Evolutionary conservation across 106 monocot species (phyloP).

Genomic region (Gastrodia elata): DNA sequence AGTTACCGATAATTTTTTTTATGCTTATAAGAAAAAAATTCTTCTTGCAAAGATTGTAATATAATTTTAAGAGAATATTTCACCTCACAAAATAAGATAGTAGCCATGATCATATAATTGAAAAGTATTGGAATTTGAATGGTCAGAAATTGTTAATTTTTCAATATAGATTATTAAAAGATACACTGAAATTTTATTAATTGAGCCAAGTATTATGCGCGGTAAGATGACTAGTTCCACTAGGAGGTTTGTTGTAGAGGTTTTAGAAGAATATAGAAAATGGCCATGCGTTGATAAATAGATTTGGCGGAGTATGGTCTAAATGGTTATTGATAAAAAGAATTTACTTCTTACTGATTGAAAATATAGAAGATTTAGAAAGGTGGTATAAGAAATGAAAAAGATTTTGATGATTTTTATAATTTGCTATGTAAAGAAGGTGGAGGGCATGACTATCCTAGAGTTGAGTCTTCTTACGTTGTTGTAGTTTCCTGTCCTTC

Average conservation of each 20-base stretch:
- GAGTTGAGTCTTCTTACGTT: too few relatives aligned
- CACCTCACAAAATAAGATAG: not conserved
- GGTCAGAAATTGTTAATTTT: too few relatives aligned
- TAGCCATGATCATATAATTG: not conserved
- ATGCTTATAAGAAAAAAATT: not conserved
- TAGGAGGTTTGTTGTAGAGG: not conserved
- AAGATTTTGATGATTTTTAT: too few relatives aligned
- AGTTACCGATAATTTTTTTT: not conserved
- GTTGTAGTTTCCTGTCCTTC: too few relatives aligned
- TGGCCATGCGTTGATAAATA: not conserved
- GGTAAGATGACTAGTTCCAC: not conserved
- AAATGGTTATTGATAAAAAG: not conserved
- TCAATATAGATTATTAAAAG: not conserved
- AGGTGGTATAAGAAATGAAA: not conserved
- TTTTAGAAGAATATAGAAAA: not conserved
- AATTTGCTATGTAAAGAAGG: too few relatives aligned
- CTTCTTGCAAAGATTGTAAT: not conserved
- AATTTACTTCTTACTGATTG: not conserved
- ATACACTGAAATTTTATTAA: not conserved
- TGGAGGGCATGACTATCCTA: too few relatives aligned
- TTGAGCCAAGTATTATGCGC: not conserved
- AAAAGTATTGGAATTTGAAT: not conserved
- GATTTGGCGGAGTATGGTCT: not conserved
- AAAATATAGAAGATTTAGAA: not conserved
- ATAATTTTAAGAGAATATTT: not conserved